These are phyloP conservation scores for Huiozyma naganishii DNA, from an alignment of 805 yeast species.

Conservation along the genomic window DNA sequence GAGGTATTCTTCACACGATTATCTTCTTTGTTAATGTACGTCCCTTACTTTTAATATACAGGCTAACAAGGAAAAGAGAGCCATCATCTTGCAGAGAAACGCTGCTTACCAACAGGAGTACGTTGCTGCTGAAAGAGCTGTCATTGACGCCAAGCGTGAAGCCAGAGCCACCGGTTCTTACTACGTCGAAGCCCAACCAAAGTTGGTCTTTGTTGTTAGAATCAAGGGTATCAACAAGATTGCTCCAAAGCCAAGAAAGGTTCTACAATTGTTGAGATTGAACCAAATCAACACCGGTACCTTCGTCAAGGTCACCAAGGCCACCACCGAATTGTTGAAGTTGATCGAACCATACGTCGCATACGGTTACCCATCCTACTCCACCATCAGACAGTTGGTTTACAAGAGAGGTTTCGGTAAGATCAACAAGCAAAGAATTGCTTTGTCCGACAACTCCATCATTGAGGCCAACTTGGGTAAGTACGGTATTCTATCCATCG, in stretches of 20 bases:
- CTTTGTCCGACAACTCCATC: conserved; percentile 78
- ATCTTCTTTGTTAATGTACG: too few relatives aligned
- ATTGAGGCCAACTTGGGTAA: conserved; percentile 82
- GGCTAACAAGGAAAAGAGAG: conserved; percentile 47
- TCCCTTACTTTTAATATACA: conserved; percentile 4
- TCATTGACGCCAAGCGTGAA: conserved; percentile 78
- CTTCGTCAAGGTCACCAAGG: conserved; percentile 90
- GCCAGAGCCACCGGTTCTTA: conserved; percentile 90
- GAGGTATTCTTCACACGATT: too few relatives aligned
- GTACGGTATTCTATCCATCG: conserved; percentile 85
- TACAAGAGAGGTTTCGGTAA: conserved; percentile 98
- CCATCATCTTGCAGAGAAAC: conserved; percentile 82
- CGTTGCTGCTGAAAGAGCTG: conserved; percentile 83
- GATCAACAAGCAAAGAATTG: conserved; percentile 90
- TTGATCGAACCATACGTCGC: conserved; percentile 95
- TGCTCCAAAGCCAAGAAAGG: conserved; percentile 99
- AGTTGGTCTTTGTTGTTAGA: conserved; percentile 92
- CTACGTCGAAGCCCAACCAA: conserved; percentile 91
- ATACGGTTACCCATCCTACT: conserved; percentile 92
- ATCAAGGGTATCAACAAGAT: conserved; percentile 99
- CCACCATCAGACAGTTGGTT: conserved; percentile 83
- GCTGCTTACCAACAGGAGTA: conserved; percentile 95
- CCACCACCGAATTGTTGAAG: conserved; percentile 83
- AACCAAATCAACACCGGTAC: conserved; percentile 92
- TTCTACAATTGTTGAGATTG: conserved; percentile 85